Base-by-base conservation (phyloP, 257 asterid species). In the Solanum sejunctum region DNA sequence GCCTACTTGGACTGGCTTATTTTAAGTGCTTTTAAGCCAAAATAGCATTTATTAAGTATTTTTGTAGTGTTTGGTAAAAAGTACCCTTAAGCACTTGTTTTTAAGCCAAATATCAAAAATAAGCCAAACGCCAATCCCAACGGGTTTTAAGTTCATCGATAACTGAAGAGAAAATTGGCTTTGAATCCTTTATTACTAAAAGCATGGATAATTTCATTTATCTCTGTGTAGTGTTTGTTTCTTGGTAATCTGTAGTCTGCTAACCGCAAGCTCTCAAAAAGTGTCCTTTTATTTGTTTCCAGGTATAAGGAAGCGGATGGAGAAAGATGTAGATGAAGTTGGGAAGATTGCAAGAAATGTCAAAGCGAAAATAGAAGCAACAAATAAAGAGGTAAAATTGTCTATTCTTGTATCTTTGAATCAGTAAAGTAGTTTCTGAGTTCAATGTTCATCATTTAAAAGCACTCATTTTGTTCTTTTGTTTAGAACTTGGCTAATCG, bases 231-330 rank as follows among this genome's bases (percentile, higher is more conserved):
- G 12, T 6, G 9, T 72, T 70, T 41, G 18, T 41, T 71, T 71
- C 23, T 69, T 43, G 7, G 26, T 43, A 12, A 73, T 73, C 57
- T n/a, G 12, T 43, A 1, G 58, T 39, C 43, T 8, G 81, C 81
- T 73, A 47, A 73, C 81, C 21, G 47, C 39, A 51, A 73, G 43
- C 21, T 75, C 43, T 75, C 45, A 63, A 41, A 26, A 73, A 43
- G 55, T 10, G 5, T 7, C 12, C 16, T 15, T 80, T 60, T 69
- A 3, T 17, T 45, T 45, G 47, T 85, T 83, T 88, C 85, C 93
- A 95, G 98, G 93, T 41, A 94, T 95, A 83, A 92, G 97, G 91
- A 94, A 93, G 90, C 94, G 97, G 83, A 95, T 93, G 98, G 95
- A 95, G 88, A 95, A 93, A 89, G 98, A 92, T 84, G 88, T 93